Evolutionary conservation across 495 filamentous ascomycete species (phyloP), one percentile per base, ranked within the genome.

Genomic region (Xylaria telfairii): DNA sequence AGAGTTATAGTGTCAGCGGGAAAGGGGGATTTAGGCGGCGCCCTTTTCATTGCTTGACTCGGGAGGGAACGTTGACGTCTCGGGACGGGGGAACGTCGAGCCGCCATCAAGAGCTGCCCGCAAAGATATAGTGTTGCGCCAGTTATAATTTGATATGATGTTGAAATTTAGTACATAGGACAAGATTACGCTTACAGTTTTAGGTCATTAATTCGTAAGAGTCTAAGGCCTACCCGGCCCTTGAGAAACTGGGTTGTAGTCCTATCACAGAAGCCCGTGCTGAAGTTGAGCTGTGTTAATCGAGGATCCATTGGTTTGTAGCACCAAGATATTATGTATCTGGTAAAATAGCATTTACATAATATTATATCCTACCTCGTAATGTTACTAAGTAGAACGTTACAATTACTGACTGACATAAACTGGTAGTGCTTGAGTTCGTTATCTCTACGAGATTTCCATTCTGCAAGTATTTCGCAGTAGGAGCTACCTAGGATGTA

Each of bases 401-500:
- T 21, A 65, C 19, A 39, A 15, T 56, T 15, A 41, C 32, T 47
- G 3, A 34, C 12, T 44, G 9, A 12, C 17, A 44, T 46, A 39
- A 17, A 60, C 49, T 60, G 54, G 41, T 32, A 59, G 34, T 66
- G 24, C 30, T 34, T 26, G 28, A 49, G 10, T 26, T 37, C 2
- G 34, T 37, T 26, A 60, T 39, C 13, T 5, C 49, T 57, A 8
- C 51, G 24, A 28, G 15, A n/a, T 4, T 46, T 60, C 15, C 21
- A 17, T 59, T 59, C 21, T 37, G 19, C 56, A 21, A 19, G 32
- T 59, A 46, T 60, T 60, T 41, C 56, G 47, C 39, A 68, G 26
- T 30, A 61, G 57, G 42, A 59, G 30, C n/a, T n/a, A 24, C 12
- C 54, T 26, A 30, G 9, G 17, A 10, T 8, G 30, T 37, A 4